A percentile compares a stretch with the other conserved stretches of the same genome.
Evolutionary conservation across 2,329 filamentous ascomycete species (phyloP).

Genomic region (Bretziella fagacearum): DNA sequence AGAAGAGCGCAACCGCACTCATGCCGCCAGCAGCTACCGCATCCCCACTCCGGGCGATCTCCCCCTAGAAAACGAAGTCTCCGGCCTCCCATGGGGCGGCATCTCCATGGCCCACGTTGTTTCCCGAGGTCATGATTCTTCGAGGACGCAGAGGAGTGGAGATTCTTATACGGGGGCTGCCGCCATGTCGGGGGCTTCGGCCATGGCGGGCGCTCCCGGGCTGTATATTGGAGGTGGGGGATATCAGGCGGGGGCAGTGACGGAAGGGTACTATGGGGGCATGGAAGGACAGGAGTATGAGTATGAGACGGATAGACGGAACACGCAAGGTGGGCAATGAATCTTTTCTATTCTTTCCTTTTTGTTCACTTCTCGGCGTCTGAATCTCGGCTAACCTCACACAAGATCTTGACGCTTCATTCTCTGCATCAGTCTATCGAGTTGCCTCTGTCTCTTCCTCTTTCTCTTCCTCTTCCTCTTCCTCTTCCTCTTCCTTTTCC

Average conservation of each 20-base stretch:
- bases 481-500: no score
- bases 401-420: no score
- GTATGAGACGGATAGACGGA: not conserved
- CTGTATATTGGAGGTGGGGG: not conserved
- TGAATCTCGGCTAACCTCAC: no score
- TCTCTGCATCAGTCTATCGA: no score
- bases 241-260: not conserved
- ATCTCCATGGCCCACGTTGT: slow-evolving; percentile 42
- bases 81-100: slow-evolving; percentile 57
- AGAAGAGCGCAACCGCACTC: slow-evolving; percentile 43
- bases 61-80: slow-evolving; percentile 31
- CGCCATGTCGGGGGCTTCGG: slow-evolving; percentile 6
- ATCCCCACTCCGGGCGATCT: slow-evolving; percentile 42
- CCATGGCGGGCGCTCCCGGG: not conserved
- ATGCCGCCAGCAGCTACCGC: slow-evolving; percentile 47
- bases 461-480: no score
- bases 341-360: not conserved
- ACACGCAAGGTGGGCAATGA: not conserved
- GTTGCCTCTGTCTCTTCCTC: no score
- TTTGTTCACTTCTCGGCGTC: not conserved
- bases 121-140: slow-evolving; percentile 31
- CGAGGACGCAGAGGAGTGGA: slow-evolving; percentile 26
- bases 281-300: not conserved
- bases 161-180: no score
- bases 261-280: not conserved